Evolutionary conservation across 306 rosid species (phyloP), one percentile per base, ranked within the genome.

Genomic region (Cicer arietinum): DNA sequence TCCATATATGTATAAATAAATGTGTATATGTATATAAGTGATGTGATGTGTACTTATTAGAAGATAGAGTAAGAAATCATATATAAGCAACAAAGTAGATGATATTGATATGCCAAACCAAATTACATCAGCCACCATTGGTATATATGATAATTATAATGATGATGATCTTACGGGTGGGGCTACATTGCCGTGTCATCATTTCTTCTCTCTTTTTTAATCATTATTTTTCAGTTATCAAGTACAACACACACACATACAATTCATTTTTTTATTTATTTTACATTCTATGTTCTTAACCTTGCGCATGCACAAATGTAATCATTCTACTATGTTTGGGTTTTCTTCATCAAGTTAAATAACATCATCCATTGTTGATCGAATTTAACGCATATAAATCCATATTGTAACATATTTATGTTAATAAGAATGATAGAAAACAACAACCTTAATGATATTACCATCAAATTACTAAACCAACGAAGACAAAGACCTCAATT

Each of bases 291-390:
- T 73, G 73, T 74, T 84, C 76, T 53, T 81, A 39, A 52, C 12
- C 76, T 80, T 77, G 89, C 91, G 93, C 93, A 83, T 89, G 93
- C 91, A 73, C 77, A 79, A 67, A 73, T 72, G 83, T 80, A 85
- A 87, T 89, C 89, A 89, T 89, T 87, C 48, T 78, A 30, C 69
- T 76, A 48, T 54, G 22, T 71, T 69, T 83, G 81, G 85, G 82
- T 77, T 84, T 84, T 73, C 77, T 69, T 80, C 70, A 0, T 73
- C 65, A 46, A 46, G 10, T 46, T 10, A 46, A 11, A 46, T 46
- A 3, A 46, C 9, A 11, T 46, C n/a, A 14, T 18, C 20, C 0
- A 18, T 18, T 1, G 25, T 22, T 22, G 2, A 22, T 22, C 25
- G 25, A 1, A 1, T 22, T 22, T 22, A 22, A 0, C 25, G 2